Conservation (phyloP, 352 stramenopile genomes). For the Globisporangium canariense region DNA sequence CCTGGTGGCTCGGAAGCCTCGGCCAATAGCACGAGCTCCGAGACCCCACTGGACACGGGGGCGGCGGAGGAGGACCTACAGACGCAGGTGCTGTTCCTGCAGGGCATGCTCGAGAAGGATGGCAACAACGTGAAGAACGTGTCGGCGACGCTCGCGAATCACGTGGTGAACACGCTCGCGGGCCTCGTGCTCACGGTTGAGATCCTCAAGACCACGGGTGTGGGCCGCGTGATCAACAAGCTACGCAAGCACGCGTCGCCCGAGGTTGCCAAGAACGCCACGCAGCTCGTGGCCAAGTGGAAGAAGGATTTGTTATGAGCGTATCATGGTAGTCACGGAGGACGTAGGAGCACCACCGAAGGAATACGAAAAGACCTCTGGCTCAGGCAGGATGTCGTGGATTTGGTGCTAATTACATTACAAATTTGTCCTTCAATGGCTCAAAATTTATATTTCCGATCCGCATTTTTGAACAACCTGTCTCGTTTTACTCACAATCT, state of each 20-base stretch:
- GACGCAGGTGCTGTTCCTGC: constrained; percentile 65
- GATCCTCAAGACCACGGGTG: constrained; percentile 77
- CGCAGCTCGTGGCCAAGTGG: constrained; percentile 78
- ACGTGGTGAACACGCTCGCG: constrained; percentile 68
- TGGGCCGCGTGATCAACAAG: constrained; percentile 86
- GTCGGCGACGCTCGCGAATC: constrained; percentile 53
- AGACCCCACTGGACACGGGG: constrained; percentile 3
- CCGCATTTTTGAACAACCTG: neutral
- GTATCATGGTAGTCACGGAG: neutral
- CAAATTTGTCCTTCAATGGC: too few relatives aligned
- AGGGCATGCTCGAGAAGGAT: constrained; percentile 71
- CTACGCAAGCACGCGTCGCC: constrained; percentile 70
- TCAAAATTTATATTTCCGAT: neutral
- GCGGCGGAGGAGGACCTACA: constrained; percentile 45
- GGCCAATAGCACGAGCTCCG: constrained; percentile 3
- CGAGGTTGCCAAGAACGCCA: constrained; percentile 60
- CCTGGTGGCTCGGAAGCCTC: neutral
- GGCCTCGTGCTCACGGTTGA: constrained; percentile 75
- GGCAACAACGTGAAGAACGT: constrained; percentile 69
- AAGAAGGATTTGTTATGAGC: constrained; percentile 77
- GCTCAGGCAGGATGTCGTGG: too few relatives aligned
- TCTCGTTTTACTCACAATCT: neutral
- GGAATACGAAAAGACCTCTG: neutral
- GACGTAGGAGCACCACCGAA: neutral
- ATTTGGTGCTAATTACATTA: too few relatives aligned